Conservation (phyloP, 164 flowering plant genomes). For the Aristolochia californica region DNA sequence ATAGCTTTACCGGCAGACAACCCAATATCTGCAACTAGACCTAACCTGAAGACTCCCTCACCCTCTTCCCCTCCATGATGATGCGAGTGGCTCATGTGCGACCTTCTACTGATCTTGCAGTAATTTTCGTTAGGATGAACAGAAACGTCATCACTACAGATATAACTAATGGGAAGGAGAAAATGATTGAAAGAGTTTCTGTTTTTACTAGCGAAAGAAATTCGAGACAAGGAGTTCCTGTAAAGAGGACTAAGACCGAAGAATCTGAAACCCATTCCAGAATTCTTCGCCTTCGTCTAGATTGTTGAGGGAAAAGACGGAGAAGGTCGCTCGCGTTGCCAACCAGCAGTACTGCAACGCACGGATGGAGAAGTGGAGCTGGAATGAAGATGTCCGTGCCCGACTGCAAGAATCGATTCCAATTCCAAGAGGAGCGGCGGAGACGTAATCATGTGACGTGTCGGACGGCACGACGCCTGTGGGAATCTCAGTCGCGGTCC, state of each 20-base stretch:
- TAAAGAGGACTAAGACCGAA: not conserved
- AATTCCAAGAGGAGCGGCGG: too few relatives aligned
- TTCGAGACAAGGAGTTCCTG: not conserved
- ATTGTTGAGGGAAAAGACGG: too few relatives aligned
- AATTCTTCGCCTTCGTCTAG: too few relatives aligned
- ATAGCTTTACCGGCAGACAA: constrained; percentile 62
- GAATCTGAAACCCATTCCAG: constrained; percentile 8
- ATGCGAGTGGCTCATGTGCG: constrained; percentile 64
- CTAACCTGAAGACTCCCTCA: constrained; percentile 57
- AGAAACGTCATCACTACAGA: not conserved
- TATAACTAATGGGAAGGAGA: constrained; percentile 3
- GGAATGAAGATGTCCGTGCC: too few relatives aligned
- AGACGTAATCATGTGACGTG: too few relatives aligned
- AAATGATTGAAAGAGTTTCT: not conserved
- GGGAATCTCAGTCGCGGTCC: too few relatives aligned
- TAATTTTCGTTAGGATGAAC: constrained; percentile 3
- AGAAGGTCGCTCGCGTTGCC: too few relatives aligned
- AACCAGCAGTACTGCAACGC: too few relatives aligned
- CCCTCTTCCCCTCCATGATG: constrained; percentile 29
- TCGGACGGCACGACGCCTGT: too few relatives aligned
- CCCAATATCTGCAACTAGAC: constrained; percentile 71
- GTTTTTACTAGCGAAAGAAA: not conserved
- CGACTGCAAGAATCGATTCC: too few relatives aligned
- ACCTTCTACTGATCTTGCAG: constrained; percentile 32
- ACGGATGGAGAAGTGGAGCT: too few relatives aligned